phyloP scores from a whole-genome alignment of 2,329 filamentous ascomycete species.

The Aspergillus pseudotamarii region DNA sequence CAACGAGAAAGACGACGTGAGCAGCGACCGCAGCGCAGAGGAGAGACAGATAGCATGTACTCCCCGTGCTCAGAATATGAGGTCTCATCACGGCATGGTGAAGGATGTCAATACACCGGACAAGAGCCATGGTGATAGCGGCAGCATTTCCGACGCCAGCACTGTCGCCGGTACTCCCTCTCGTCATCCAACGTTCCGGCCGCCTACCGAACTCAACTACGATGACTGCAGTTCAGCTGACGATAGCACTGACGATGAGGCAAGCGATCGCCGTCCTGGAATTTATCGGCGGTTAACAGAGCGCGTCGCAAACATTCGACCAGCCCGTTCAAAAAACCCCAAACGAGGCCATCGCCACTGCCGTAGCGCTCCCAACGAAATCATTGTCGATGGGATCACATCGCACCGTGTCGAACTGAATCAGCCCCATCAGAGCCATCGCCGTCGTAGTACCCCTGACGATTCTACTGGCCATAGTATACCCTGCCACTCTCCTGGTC shows the following conservation, averaged over 20 bases:
- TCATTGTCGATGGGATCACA: not conserved
- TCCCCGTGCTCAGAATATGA: rapidly evolving
- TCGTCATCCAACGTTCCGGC: not conserved
- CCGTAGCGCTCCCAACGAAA: not conserved
- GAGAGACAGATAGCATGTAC: not conserved
- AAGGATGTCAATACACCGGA: too few relatives aligned
- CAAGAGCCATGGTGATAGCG: too few relatives aligned
- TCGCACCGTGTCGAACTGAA: not conserved
- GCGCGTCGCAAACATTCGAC: not conserved
- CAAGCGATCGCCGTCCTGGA: too few relatives aligned
- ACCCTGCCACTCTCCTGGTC: not conserved
- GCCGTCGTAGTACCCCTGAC: not conserved
- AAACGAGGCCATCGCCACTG: not conserved
- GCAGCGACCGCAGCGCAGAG: too few relatives aligned
- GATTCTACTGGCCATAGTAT: not conserved
- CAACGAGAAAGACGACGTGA: not conserved
- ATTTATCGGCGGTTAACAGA: not conserved
- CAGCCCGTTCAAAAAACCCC: not conserved
- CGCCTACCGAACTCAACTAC: not conserved
- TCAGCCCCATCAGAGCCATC: not conserved
- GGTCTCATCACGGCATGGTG: not conserved
- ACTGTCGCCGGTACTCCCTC: not conserved
- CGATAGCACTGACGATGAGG: not conserved
- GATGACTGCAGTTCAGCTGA: not conserved
- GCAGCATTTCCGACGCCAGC: not conserved